Conservation (phyloP, 192 early-diverging fungal species). For the Entophlyctis luteolus region DNA sequence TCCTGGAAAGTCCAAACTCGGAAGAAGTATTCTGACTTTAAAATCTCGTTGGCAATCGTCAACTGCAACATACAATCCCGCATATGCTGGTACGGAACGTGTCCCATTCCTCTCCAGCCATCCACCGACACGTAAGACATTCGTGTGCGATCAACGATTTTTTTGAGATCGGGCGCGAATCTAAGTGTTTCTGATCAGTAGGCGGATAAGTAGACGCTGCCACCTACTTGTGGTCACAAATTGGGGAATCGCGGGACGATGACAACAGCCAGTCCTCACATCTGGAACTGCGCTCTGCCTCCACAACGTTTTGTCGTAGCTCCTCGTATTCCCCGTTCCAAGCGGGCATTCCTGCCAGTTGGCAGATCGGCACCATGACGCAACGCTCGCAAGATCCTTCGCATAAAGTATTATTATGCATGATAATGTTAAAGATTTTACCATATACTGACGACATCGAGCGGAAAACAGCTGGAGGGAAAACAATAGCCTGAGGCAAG, state of each 20-base stretch:
- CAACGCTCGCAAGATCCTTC: neutral
- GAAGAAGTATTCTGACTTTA: constrained; percentile 12
- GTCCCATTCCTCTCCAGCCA: constrained; percentile 4
- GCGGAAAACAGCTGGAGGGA: neutral
- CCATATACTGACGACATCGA: constrained; percentile 1
- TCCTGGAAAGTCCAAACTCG: constrained; percentile 14
- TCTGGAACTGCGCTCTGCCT: neutral
- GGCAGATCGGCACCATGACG: neutral
- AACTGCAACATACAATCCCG: neutral
- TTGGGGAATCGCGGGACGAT: neutral
- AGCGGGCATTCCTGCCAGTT: neutral
- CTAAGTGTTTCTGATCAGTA: neutral
- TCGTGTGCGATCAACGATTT: constrained; percentile 1
- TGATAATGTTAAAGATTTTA: no score
- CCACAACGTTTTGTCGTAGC: neutral
- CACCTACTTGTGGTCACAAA: neutral
- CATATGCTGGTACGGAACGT: constrained; percentile 8
- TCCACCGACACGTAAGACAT: neutral
- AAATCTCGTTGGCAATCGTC: neutral
- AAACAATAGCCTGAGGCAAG: neutral
- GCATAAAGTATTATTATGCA: no score
- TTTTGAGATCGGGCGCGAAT: neutral
- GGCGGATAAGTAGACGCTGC: neutral
- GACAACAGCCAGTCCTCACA: neutral
- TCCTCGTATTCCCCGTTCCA: neutral